Percentiles rank a stretch among this genome's conserved stretches.
Conservation (phyloP, 1,139 yeast genomes). For the Diutina rugosa region DNA sequence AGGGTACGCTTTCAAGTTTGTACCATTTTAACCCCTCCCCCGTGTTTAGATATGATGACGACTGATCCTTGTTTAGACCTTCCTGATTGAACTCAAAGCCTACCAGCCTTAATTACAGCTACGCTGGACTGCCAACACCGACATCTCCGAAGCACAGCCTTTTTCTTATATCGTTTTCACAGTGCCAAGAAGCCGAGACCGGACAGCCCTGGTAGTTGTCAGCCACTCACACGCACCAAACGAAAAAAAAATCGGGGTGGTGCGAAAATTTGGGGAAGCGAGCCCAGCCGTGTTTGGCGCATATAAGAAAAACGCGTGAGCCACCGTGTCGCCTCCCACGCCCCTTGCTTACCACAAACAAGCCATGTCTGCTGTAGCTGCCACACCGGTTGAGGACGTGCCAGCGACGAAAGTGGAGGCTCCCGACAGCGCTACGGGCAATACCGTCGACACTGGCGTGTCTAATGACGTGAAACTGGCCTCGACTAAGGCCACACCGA, state of each 20-base stretch:
- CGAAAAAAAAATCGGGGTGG: background rate
- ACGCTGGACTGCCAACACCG: too few species aligned
- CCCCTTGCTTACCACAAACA: background rate
- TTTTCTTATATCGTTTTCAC: too few species aligned
- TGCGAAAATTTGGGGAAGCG: background rate
- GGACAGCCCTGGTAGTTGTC: background rate
- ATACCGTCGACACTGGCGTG: background rate
- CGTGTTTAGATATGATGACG: too few species aligned
- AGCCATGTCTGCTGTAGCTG: background rate
- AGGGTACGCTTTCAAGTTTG: too few species aligned
- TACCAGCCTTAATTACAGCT: too few species aligned
- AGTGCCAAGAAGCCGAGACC: too few species aligned
- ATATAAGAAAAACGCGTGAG: background rate
- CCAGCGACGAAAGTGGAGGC: background rate
- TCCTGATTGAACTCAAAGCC: too few species aligned
- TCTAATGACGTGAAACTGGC: background rate
- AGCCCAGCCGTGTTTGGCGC: background rate
- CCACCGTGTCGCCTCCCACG: background rate
- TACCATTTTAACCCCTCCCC: too few species aligned
- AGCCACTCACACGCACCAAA: background rate
- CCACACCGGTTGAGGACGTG: background rate
- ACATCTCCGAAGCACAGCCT: too few species aligned
- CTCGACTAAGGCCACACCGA: background rate
- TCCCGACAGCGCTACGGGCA: background rate
- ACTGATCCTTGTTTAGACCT: too few species aligned